These are phyloP conservation scores for Diaporthe nobilis DNA, from an alignment of 2,329 filamentous ascomycete genomes.

Conservation along the genomic window DNA sequence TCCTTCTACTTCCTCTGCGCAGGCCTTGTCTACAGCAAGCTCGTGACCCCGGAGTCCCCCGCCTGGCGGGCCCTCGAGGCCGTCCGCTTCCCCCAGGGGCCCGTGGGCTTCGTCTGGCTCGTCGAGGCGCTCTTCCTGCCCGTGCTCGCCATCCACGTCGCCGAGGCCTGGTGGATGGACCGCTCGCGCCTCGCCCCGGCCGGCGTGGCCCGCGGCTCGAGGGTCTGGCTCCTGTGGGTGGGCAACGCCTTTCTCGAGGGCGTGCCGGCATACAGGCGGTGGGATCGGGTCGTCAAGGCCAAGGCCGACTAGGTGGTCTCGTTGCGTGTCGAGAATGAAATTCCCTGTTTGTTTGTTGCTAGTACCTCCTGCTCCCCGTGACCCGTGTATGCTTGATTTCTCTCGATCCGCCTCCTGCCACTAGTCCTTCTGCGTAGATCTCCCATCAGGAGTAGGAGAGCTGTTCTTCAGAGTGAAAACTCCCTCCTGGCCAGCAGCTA, in stretches of 20 bases:
- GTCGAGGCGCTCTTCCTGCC: conserved; percentile 71
- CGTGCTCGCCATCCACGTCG: conserved; percentile 74
- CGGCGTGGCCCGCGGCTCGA: conserved; percentile 60
- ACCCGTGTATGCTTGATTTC: background rate
- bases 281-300: conserved; percentile 63
- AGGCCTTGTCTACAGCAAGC: conserved; percentile 31
- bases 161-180: conserved; percentile 72
- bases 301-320: conserved; percentile 16
- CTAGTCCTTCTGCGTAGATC: background rate
- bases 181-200: conserved; percentile 61
- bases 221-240: conserved; percentile 71
- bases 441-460: background rate
- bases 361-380: background rate
- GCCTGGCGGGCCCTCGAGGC: conserved; percentile 65
- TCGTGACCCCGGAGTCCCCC: conserved; percentile 59
- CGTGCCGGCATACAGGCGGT: conserved; percentile 61
- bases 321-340: background rate
- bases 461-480: background rate
- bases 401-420: background rate
- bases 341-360: background rate
- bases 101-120: conserved; percentile 69
- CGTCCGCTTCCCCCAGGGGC: conserved; percentile 68
- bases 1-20: conserved; percentile 62
- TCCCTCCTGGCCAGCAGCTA: background rate
- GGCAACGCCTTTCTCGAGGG: conserved; percentile 69